These are phyloP conservation scores for Corchorus capsularis DNA, from an alignment of 345 rosid genomes.

Conservation along the genomic window DNA sequence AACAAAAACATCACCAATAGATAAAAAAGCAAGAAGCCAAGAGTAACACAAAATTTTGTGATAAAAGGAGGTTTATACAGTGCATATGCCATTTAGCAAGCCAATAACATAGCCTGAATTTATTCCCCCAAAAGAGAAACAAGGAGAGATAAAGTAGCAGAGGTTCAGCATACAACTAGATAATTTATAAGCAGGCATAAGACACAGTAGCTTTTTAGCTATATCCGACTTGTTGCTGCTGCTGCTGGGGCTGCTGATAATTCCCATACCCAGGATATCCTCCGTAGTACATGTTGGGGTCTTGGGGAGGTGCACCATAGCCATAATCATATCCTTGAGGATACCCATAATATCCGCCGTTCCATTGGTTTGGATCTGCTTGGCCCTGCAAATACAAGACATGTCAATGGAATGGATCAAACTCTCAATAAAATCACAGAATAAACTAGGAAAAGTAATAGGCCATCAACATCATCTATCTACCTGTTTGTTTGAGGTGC, in stretches of 20 bases:
- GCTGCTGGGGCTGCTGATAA: conserved; percentile 61
- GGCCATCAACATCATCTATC: background rate
- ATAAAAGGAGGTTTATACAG: conserved; percentile 7
- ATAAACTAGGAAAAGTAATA: background rate
- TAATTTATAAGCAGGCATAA: background rate
- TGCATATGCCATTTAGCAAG: conserved; percentile 14
- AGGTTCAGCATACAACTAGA: conserved; percentile 6
- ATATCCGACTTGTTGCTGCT: conserved; percentile 68
- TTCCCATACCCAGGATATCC: conserved; percentile 75
- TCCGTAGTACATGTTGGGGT: conserved; percentile 84
- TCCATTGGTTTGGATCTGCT: conserved; percentile 64
- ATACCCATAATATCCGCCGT: conserved; percentile 71
- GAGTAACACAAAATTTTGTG: conserved; percentile 17
- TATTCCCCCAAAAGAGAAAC: conserved; percentile 20
- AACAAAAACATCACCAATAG: background rate
- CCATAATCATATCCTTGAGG: conserved; percentile 82
- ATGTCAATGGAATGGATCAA: background rate
- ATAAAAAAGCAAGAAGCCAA: background rate
- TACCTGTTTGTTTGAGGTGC: conserved; percentile 84
- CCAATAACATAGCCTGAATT: conserved; percentile 26
- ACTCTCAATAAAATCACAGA: background rate
- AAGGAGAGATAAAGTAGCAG: conserved; percentile 4
- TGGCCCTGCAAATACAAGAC: conserved; percentile 40
- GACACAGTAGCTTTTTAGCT: conserved; percentile 35
- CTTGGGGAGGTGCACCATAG: conserved; percentile 70